Percentiles rank a stretch among this genome's conserved stretches.
Evolutionary conservation across 495 filamentous ascomycete species (phyloP).

Genomic region (Hypoxylon subgilvum): DNA sequence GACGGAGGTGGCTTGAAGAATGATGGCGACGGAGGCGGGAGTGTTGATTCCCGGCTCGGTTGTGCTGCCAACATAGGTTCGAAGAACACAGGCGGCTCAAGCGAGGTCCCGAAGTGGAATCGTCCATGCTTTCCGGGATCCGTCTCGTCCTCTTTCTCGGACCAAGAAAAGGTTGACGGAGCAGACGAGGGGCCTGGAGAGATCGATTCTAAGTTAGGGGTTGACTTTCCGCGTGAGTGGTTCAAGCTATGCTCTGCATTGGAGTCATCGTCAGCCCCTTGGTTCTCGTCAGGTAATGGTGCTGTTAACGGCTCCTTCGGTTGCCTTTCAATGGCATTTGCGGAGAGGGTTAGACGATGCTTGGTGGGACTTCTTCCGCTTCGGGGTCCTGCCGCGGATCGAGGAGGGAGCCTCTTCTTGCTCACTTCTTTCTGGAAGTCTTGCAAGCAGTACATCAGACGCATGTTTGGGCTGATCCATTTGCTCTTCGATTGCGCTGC

Average conservation of each 20-base stretch:
- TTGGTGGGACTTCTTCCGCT: slow-evolving; percentile 55
- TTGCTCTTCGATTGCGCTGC: slow-evolving; percentile 85
- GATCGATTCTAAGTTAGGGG: slow-evolving; percentile 51
- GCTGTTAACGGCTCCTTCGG: slow-evolving; percentile 58
- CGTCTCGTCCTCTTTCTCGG: slow-evolving; percentile 51
- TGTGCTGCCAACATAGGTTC: slow-evolving; percentile 38
- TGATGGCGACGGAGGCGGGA: slow-evolving; percentile 42
- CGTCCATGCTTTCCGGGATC: slow-evolving; percentile 42
- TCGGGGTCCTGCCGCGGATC: slow-evolving; percentile 52
- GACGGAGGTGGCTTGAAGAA: slow-evolving; percentile 42
- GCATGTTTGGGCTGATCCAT: slow-evolving; percentile 99
- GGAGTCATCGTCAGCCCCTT: slow-evolving; percentile 20
- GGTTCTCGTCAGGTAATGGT: slow-evolving; percentile 54
- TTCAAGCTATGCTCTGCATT: slow-evolving; percentile 42
- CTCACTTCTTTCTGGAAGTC: slow-evolving; percentile 80
- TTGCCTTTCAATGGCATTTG: slow-evolving; percentile 53
- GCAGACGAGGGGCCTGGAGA: slow-evolving; percentile 65
- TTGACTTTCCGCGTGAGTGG: slow-evolving; percentile 50
- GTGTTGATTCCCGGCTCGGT: slow-evolving; percentile 10
- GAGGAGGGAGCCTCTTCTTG: slow-evolving; percentile 53
- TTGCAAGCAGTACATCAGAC: slow-evolving; percentile 93
- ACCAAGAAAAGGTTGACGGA: slow-evolving; percentile 59
- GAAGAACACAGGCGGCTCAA: slow-evolving; percentile 40
- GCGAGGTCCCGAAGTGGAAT: slow-evolving; percentile 46
- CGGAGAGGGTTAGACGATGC: slow-evolving; percentile 60